phyloP scores from a whole-genome alignment of 1,284 basidiomycete genomes.

The Malassezia sympodialis region DNA sequence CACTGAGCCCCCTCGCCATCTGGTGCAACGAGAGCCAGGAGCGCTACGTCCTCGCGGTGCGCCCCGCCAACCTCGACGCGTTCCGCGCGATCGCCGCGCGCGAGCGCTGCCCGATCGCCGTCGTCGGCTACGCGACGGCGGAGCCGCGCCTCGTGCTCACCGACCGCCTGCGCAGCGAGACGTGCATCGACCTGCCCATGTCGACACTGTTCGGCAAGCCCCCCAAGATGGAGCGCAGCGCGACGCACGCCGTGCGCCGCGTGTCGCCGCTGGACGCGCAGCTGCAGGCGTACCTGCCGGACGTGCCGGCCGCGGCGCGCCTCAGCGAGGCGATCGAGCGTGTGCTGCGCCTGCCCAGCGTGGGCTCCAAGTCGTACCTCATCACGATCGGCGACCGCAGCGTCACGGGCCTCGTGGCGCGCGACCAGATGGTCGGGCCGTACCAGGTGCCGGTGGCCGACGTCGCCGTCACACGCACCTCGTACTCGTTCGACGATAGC shows the following conservation, averaged over 20 bases:
- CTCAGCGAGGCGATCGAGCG: slow-evolving; percentile 59
- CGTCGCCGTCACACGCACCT: slow-evolving; percentile 84
- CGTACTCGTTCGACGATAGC: slow-evolving; percentile 78
- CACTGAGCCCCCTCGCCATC: slow-evolving; percentile 98
- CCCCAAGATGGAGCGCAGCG: slow-evolving; percentile 75
- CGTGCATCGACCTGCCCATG: slow-evolving; percentile 85
- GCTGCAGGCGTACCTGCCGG: slow-evolving; percentile 58
- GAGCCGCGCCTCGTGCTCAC: slow-evolving; percentile 72
- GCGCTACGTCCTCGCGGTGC: slow-evolving; percentile 72
- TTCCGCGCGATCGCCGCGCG: slow-evolving; percentile 74
- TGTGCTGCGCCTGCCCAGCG: slow-evolving; percentile 78
- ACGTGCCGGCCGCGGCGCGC: slow-evolving; percentile 50
- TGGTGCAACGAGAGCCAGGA: slow-evolving; percentile 99
- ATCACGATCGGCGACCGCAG: slow-evolving; percentile 95
- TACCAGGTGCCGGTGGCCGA: slow-evolving; percentile 98
- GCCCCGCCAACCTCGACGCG: slow-evolving; percentile 27
- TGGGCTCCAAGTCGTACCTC: slow-evolving; percentile 90
- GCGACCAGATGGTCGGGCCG: slow-evolving; percentile 98
- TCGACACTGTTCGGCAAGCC: slow-evolving; percentile 92
- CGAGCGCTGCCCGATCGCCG: slow-evolving; percentile 82
- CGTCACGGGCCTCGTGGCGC: slow-evolving; percentile 83
- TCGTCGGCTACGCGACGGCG: slow-evolving; percentile 76
- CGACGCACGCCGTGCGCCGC: slow-evolving; percentile 55
- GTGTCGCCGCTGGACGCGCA: slow-evolving; percentile 63
- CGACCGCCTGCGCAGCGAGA: slow-evolving; percentile 67